Evolutionary conservation across 2,329 filamentous ascomycete genomes (phyloP).

Genomic region (Trichoderma sp.): DNA sequence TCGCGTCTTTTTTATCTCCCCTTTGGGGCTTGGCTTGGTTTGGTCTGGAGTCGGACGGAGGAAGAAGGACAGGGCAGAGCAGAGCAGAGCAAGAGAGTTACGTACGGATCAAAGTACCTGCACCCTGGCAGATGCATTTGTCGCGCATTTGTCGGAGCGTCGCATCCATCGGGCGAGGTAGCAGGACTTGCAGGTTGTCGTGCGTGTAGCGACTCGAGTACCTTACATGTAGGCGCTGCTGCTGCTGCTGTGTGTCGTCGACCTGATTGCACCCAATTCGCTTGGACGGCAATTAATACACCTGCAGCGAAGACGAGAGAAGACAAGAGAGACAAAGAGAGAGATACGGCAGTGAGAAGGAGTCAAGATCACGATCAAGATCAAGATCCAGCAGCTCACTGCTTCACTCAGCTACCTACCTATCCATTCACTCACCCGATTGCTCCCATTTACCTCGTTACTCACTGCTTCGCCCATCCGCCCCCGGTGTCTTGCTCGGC

Average conservation of each 20-base stretch:
- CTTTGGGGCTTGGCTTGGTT: neutral
- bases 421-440: neutral
- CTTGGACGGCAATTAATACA: no score
- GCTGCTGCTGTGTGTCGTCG: no score
- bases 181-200: neutral
- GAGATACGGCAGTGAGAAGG: no score
- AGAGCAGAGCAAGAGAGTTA: no score
- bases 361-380: no score
- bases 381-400: no score
- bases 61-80: no score
- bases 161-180: neutral
- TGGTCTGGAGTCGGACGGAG: no score
- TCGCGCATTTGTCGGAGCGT: neutral
- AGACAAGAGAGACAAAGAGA: no score
- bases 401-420: no score
- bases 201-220: neutral
- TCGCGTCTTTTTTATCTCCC: slow-evolving; percentile 23
- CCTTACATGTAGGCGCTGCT: neutral
- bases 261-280: no score
- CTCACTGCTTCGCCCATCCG: slow-evolving; percentile 1
- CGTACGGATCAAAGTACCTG: neutral
- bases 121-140: neutral
- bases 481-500: neutral
- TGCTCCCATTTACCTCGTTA: neutral
- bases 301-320: no score